Evolutionary conservation across 2,329 filamentous ascomycete species (phyloP).

Genomic region (Apiospora marii): DNA sequence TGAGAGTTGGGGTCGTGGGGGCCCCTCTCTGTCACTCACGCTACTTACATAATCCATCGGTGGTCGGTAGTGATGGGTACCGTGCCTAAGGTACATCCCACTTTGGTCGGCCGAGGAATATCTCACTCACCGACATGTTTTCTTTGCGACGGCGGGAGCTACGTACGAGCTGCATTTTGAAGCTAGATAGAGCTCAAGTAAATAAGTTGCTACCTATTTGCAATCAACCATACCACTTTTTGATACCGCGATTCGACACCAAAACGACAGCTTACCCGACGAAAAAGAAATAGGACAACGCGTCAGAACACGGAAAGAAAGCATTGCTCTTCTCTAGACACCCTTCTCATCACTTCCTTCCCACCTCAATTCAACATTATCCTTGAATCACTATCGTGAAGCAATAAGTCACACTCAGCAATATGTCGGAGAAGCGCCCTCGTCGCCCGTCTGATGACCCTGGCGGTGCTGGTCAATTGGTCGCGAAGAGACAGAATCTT

Average conservation of each 20-base stretch:
- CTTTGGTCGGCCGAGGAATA: slow-evolving; percentile 23
- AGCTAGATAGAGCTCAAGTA: slow-evolving; percentile 6
- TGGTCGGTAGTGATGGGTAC: background rate
- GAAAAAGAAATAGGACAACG: background rate
- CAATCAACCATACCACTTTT: background rate
- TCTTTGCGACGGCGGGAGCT: slow-evolving; percentile 20
- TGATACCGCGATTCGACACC: background rate
- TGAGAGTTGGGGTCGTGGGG: slow-evolving; percentile 23
- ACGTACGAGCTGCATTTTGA: slow-evolving; percentile 12
- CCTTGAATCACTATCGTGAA: background rate
- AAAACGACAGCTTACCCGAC: background rate
- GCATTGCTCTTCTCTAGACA: too few species aligned
- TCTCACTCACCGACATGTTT: slow-evolving; percentile 24
- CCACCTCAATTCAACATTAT: background rate
- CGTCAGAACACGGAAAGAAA: background rate
- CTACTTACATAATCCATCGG: slow-evolving; percentile 14
- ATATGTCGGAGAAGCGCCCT: slow-evolving; percentile 93
- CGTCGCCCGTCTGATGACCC: slow-evolving; percentile 88
- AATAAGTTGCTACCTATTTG: slow-evolving; percentile 2
- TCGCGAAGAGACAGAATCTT: slow-evolving; percentile 88
- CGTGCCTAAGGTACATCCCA: background rate
- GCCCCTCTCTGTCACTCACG: background rate
- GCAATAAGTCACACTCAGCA: slow-evolving; percentile 26
- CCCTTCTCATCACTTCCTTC: background rate
- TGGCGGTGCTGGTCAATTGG: slow-evolving; percentile 73